Base-by-base conservation (phyloP, 106 monocot species). In the Narthecium ossifragum region DNA sequence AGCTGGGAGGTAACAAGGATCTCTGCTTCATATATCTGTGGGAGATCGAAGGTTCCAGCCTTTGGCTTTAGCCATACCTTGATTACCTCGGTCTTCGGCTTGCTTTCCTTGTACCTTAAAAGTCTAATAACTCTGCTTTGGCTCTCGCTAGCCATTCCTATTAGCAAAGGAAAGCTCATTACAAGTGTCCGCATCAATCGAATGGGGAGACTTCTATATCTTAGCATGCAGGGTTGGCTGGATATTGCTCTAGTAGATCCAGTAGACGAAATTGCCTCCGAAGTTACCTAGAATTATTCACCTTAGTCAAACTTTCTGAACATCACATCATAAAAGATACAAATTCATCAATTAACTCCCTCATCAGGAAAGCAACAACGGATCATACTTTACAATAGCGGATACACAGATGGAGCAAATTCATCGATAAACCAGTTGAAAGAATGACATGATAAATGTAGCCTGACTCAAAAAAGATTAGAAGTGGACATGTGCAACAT, bases 171-270 rank as follows among this genome's bases (percentile, higher is more conserved):
- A 30, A 90, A 8, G 6, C 72, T 60, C 85, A 81, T 78, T 8
- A 76, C 37, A 26, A 85, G 66, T 8, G 85, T 85, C 8, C 62
- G 64, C 75, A 79, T 79, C 15, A 79, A 45, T n/a, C 78, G 60
- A 4, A 90, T 59, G 6, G 90, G 90, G 26, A 82, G 67, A 59
- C 90, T 85, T 32, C 63, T 30, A 32, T 76, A 90, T 23, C 59
- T 60, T 0, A 90, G 70, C 85, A 90, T 85, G 71, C 79, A 90
- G 25, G 90, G 90, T 30, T 66, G 75, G 81, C 85, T 85, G 0
- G 82, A 82, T 11, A 64, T 25, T 12, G 60, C 43, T 4, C 75
- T 54, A 8, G 63, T 53, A 3, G 64, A 48, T 30, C 73, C 79
- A 9, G 41, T 68, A 14, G 70, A 56, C 48, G 78, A 53, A 37